Base-by-base conservation (phyloP, 257 asterid genomes). In the Thymus quinquecostatus region DNA sequence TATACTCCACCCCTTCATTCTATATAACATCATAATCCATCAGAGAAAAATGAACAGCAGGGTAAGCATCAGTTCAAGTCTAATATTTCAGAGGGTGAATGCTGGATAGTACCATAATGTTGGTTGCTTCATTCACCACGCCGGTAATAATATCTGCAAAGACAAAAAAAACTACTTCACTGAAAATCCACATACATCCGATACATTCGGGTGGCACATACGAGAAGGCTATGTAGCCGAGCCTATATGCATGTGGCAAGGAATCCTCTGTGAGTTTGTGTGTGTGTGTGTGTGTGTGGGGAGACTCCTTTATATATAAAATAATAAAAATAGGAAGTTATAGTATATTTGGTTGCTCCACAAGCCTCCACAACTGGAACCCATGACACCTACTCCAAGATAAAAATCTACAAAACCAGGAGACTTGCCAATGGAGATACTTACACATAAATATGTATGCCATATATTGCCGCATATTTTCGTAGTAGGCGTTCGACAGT, bases 401-500 rank as follows among this genome's bases (percentile, higher is more conserved):
- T 59, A 76, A 66, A 51, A 54, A 29, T 50, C 49, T 61, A 47
- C 60, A 47, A 43, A 60, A 55, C 67, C 66, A 6, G 60, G 44
- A 64, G 69, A 63, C 28, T 51, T 43, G 44, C 29, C 53, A 9
- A 32, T 5, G 66, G 60, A 78, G 82, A 68, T 66, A 86, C 98
- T 9, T 89, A 94, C 97, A 91, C 96, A 70, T 76, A 87, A 45
- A 94, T 70, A 77, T 77, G 68, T 48, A 86, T 77, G 82, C 89
- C 87, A 58, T 82, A 84, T 61, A 79, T 45, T 59, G 95, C 91
- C 62, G 97, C 92, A 77, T 89, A 84, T 82, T 91, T 94, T 79
- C 89, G 84, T 48, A 91, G 82, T 48, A 87, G 96, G 64, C 97
- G 96, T 79, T 94, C 98, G 56, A 91, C 90, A 44, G 95, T 76